These are phyloP conservation scores for Alternaria incomplexa DNA, from an alignment of 2,329 filamentous ascomycete species.

Conservation along the genomic window DNA sequence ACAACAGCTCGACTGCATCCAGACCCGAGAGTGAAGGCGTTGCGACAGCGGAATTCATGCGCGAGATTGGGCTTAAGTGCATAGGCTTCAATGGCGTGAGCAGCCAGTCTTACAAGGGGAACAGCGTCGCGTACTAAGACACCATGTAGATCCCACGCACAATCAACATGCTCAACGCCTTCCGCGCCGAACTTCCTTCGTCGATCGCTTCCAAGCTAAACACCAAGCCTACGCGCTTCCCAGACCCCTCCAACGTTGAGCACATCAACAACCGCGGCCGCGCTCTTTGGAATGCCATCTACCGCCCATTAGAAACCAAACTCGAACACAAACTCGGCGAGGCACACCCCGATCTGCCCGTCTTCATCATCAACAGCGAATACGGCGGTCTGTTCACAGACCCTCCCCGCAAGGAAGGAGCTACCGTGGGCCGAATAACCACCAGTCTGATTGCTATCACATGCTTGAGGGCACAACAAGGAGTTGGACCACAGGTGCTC, in stretches of 20 bases:
- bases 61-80: conserved; percentile 77
- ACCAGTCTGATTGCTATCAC: conserved; percentile 77
- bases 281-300: conserved; percentile 76
- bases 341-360: conserved; percentile 82
- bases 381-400: conserved; percentile 78
- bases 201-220: conserved; percentile 62
- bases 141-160: conserved; percentile 78
- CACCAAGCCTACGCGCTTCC: conserved; percentile 61
- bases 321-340: conserved; percentile 72
- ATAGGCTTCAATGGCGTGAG: conserved; percentile 74
- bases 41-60: conserved; percentile 71
- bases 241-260: conserved; percentile 58
- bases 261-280: conserved; percentile 65
- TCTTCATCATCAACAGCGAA: conserved; percentile 76
- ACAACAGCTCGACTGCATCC: conserved; percentile 49
- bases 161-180: conserved; percentile 81
- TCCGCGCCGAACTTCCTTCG: conserved; percentile 67
- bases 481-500: conserved; percentile 80
- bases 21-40: conserved; percentile 46
- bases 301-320: conserved; percentile 75
- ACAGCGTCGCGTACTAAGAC: not conserved
- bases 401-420: conserved; percentile 58
- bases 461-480: conserved; percentile 78
- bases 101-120: not conserved
- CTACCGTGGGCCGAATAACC: conserved; percentile 70